phyloP scores from a whole-genome alignment of 2,329 filamentous ascomycete species.

The Whalleya microplaca region DNA sequence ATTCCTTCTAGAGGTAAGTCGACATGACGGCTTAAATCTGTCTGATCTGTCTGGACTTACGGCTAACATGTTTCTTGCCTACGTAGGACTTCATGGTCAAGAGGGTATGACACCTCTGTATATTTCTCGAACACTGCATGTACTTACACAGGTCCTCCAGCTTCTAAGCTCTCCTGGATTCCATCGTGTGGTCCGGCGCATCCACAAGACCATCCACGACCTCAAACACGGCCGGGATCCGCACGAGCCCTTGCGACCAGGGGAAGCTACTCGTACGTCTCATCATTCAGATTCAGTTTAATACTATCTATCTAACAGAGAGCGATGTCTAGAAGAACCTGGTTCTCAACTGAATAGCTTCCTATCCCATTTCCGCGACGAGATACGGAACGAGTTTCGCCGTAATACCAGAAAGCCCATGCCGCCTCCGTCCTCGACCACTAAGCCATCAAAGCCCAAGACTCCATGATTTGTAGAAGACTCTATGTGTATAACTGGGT shows the following conservation, averaged over 20 bases:
- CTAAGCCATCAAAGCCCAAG: constrained; percentile 5
- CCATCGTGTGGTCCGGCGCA: constrained; percentile 55
- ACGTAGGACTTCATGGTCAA: constrained; percentile 20
- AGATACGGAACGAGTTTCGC: constrained; percentile 54
- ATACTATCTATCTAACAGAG: constrained; percentile 23
- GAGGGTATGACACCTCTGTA: constrained; percentile 3
- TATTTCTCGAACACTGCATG: neutral
- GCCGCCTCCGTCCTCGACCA: neutral
- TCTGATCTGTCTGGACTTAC: neutral
- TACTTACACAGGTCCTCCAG: constrained; percentile 33
- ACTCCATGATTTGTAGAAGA: neutral
- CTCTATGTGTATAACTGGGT: no score
- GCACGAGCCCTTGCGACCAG: constrained; percentile 53
- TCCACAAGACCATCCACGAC: constrained; percentile 56
- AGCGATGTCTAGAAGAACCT: constrained; percentile 36
- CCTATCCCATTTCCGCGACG: constrained; percentile 52
- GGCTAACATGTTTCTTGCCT: neutral
- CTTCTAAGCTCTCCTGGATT: constrained; percentile 56
- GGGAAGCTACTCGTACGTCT: constrained; percentile 54
- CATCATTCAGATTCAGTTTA: neutral
- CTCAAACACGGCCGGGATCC: constrained; percentile 53
- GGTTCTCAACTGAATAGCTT: constrained; percentile 38
- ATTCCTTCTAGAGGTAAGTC: constrained; percentile 21
- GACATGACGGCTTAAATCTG: neutral
- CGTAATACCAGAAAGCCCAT: constrained; percentile 47